Evolutionary conservation across 768 basidiomycete species (phyloP), one percentile per base, ranked within the genome.

Genomic region (Hemileccinum rubropunctum): DNA sequence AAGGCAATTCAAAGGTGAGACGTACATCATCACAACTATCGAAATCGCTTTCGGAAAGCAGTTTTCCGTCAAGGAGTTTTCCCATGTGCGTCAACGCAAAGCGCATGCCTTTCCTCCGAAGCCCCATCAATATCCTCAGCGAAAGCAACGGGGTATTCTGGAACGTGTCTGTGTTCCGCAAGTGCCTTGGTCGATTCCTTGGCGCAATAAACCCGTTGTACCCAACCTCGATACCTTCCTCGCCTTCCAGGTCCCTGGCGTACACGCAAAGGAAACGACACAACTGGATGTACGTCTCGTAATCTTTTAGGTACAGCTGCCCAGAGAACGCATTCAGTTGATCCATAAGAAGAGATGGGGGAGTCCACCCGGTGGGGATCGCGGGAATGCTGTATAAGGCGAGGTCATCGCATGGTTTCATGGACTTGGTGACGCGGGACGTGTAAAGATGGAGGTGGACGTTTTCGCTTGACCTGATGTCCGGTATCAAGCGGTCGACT

Each of bases 401-500:
- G 11, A 42, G 41, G 15, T 42, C 27, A 6, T 42, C n/a, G 26
- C 41, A 42, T 6, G 41, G 12, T 13, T 30, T 42, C 27, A 28
- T 42, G 7, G 41, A 42, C 15, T 28, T 42, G 7, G 8, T 42
- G 15, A 35, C 15, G 34, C 34, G 34, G 34, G 34, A 3, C n/a
- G 34, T 35, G 34, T 35, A 35, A 6, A 35, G 8, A 28, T 42
- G 41, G 15, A 42, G 41, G 27, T 42, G 41, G 6, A 23, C 23
- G 6, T 23, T 23, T 1, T 28, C 56, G 56, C 63, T 66, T 28
- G 32, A 28, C 10, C 64, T 68, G 43, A 77, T 72, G 0, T 30
- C 30, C 64, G 72, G 64, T 7, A 75, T 59, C n/a, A 75, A 62
- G 30, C 47, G 46, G 42, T 76, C 64, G 20, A 60, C 72, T 52